Evolutionary conservation across 768 basidiomycete genomes (phyloP).

Genomic region (Boletales sp.): DNA sequence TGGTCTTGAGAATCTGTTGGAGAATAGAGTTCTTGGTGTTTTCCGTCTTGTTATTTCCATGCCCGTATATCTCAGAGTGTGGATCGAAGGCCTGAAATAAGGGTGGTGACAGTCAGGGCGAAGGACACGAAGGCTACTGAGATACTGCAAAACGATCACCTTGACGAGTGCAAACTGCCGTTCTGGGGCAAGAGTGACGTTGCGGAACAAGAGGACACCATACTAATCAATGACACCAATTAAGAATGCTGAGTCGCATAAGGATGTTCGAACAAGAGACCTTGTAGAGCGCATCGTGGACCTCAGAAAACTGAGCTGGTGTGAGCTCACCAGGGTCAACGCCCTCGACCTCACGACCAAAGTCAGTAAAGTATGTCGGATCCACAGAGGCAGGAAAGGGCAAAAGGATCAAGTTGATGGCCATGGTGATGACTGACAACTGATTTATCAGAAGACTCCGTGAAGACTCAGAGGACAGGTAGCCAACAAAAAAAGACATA

Average conservation of each 20-base stretch:
- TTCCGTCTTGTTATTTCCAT: constrained; percentile 85
- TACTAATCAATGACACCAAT: constrained; percentile 42
- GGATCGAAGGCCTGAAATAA: constrained; percentile 72
- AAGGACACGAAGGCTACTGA: too few species aligned
- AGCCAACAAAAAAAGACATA: too few species aligned
- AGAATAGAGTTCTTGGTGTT: constrained; percentile 73
- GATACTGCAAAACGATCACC: constrained; percentile 33
- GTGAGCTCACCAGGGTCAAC: constrained; percentile 62
- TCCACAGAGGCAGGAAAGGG: constrained; percentile 74
- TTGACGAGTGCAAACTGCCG: constrained; percentile 85
- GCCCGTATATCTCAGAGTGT: constrained; percentile 61
- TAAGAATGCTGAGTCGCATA: neutral
- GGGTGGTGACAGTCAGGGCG: neutral
- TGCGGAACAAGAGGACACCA: constrained; percentile 69
- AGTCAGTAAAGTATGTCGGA: constrained; percentile 58
- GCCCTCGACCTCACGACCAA: constrained; percentile 76
- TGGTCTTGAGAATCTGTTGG: constrained; percentile 87
- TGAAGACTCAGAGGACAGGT: too few species aligned
- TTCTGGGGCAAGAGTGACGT: constrained; percentile 67
- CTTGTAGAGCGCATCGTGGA: constrained; percentile 74
- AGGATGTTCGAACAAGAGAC: constrained; percentile 32
- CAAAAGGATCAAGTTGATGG: constrained; percentile 62
- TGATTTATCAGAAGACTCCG: too few species aligned
- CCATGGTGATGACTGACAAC: constrained; percentile 39
- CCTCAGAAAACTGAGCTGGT: constrained; percentile 59